A percentile compares a stretch with the other conserved stretches of the same genome.
phyloP scores from a whole-genome alignment of 1,139 yeast genomes.

The Candida sp. region DNA sequence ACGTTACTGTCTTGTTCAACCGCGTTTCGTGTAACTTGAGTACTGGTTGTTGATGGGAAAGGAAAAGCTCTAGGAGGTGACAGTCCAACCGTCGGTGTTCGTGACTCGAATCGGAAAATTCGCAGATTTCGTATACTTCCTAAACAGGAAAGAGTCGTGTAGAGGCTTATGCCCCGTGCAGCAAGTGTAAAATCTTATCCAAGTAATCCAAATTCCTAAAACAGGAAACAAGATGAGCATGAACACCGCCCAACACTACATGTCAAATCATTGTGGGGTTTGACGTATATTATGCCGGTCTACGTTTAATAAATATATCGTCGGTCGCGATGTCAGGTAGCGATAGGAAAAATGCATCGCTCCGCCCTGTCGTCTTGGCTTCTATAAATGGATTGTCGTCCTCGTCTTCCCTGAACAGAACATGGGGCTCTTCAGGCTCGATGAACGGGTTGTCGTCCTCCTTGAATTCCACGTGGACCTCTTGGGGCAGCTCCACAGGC shows the following conservation, averaged over 20 bases:
- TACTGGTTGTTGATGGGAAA: background rate
- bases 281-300: background rate
- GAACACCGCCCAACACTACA: no score
- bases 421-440: background rate
- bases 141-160: background rate
- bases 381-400: slow-evolving; percentile 5
- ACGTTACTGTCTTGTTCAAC: no score
- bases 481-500: background rate
- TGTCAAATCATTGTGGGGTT: background rate
- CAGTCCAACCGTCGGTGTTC: background rate
- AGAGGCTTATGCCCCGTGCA: background rate
- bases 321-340: background rate
- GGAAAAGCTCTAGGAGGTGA: background rate
- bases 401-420: background rate
- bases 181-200: background rate
- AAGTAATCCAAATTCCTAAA: background rate
- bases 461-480: background rate
- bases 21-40: background rate
- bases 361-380: background rate
- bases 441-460: slow-evolving; percentile 4
- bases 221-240: background rate
- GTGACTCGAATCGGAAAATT: background rate
- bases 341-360: background rate
- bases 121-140: background rate
- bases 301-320: background rate